phyloP scores from a whole-genome alignment of 2,329 filamentous ascomycete genomes.

The Fusarium newnesense region DNA sequence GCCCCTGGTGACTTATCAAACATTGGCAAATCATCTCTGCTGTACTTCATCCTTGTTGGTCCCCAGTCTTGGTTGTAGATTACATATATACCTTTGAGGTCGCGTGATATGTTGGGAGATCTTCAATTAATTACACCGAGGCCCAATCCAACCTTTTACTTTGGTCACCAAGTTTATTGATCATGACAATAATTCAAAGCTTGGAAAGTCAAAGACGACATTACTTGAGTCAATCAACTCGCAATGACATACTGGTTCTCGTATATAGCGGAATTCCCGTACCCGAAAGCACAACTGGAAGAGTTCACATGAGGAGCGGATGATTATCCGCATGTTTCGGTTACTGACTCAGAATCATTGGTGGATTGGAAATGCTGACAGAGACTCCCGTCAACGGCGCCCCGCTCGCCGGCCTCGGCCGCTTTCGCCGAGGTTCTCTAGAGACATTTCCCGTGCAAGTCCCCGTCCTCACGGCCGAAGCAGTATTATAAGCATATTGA shows the following conservation, averaged over 20 bases:
- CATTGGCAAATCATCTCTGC: fast-evolving
- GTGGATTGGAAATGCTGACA: slow-evolving; percentile 38
- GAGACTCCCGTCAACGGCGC: slow-evolving; percentile 16
- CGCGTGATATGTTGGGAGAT: not conserved
- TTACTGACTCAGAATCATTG: slow-evolving; percentile 28
- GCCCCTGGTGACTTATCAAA: not conserved
- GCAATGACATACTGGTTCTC: not conserved
- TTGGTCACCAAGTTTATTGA: not conserved
- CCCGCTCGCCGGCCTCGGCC: slow-evolving; percentile 33
- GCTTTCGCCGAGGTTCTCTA: slow-evolving; percentile 39
- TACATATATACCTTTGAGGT: fast-evolving
- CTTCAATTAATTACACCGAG: fast-evolving
- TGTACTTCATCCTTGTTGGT: fast-evolving
- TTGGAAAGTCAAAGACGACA: not conserved
- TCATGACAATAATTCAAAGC: not conserved
- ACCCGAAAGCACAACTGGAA: not conserved
- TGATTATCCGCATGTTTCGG: slow-evolving; percentile 13
- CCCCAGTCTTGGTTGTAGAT: fast-evolving
- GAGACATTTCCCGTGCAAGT: not conserved
- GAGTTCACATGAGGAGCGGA: not conserved
- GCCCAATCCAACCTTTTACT: fast-evolving
- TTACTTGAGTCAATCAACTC: not conserved
- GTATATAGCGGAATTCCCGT: not conserved
- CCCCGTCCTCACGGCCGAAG: not conserved
- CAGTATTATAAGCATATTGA: not conserved